Evolutionary conservation across 805 yeast genomes (phyloP).

Genomic region (Isabelozyma rhagii): DNA sequence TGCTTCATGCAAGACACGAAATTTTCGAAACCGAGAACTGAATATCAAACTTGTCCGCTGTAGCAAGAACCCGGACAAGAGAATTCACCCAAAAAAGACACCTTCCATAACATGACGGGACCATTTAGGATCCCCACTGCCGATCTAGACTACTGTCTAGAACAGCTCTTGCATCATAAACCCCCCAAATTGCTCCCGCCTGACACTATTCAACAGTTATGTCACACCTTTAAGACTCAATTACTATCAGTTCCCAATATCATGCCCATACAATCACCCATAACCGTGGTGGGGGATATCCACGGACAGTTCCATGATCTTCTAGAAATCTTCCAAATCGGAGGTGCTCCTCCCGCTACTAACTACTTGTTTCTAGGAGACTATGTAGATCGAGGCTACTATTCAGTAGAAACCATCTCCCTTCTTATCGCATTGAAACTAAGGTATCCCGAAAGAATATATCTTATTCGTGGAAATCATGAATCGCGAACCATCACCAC

Average conservation of each 20-base stretch:
- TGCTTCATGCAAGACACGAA: background rate
- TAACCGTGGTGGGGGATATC: constrained; percentile 95
- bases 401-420: constrained; percentile 89
- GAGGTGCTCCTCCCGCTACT: constrained; percentile 90
- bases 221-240: constrained; percentile 79
- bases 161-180: constrained; percentile 36
- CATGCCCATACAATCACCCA: constrained; percentile 78
- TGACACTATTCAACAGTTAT: constrained; percentile 41
- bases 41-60: background rate
- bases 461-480: constrained; percentile 88
- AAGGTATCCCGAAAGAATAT: constrained; percentile 82
- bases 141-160: constrained; percentile 42
- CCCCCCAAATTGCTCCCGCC: constrained; percentile 44
- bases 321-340: constrained; percentile 87
- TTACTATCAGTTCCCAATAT: constrained; percentile 82
- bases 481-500: constrained; percentile 97
- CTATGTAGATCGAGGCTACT: constrained; percentile 94
- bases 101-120: constrained; percentile 22
- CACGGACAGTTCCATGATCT: constrained; percentile 97
- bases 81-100: background rate
- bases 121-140: constrained; percentile 28
- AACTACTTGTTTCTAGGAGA: constrained; percentile 93
- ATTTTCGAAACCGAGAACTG: background rate
- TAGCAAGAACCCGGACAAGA: background rate
- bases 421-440: constrained; percentile 78